Percentiles rank a stretch among this genome's conserved stretches.
Evolutionary conservation across 805 yeast species (phyloP).

Genomic region (Sugiyamaella americana): DNA sequence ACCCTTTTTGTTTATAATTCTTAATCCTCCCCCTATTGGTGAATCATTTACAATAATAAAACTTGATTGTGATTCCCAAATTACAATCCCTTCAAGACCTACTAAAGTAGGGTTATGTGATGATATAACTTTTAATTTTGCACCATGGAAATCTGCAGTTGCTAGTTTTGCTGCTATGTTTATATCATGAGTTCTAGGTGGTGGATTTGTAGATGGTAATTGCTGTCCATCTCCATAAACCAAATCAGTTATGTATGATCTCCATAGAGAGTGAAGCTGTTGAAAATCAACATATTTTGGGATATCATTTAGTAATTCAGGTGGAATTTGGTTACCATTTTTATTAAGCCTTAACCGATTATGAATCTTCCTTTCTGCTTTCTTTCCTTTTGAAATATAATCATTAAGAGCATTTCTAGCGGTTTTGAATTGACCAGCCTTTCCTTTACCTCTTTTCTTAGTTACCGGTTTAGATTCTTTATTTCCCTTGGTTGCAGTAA

Average conservation of each 20-base stretch:
- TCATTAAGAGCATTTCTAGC: slow-evolving; percentile 25
- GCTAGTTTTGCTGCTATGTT: slow-evolving; percentile 40
- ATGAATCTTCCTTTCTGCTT: slow-evolving; percentile 1
- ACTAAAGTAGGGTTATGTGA: slow-evolving; percentile 51
- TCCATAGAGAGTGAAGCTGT: slow-evolving; percentile 65
- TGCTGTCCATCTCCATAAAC: slow-evolving; percentile 27
- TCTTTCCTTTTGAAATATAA: slow-evolving; percentile 17
- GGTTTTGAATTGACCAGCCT: slow-evolving; percentile 16
- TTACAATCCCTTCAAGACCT: slow-evolving; percentile 67
- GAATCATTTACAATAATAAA: slow-evolving; percentile 46
- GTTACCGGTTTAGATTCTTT: not conserved
- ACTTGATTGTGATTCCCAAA: slow-evolving; percentile 76
- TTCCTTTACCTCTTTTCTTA: slow-evolving; percentile 10
- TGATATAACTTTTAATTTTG: slow-evolving; percentile 52
- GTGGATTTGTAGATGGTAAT: not conserved
- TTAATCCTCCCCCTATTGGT: slow-evolving; percentile 57
- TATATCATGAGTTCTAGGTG: slow-evolving; percentile 2
- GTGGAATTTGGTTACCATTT: slow-evolving; percentile 27
- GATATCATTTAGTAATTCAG: not conserved
- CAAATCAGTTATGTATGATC: slow-evolving; percentile 55
- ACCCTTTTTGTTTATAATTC: slow-evolving; percentile 61
- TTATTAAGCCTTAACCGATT: slow-evolving; percentile 23
- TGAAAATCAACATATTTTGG: slow-evolving; percentile 43
- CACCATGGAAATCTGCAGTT: slow-evolving; percentile 77
- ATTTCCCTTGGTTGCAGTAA: slow-evolving; percentile 11